Percentiles rank a stretch among this genome's conserved stretches.
These are phyloP conservation scores for Nematocida homosporus DNA, from an alignment of 371 early-diverging fungal species.

Conservation along the genomic window DNA sequence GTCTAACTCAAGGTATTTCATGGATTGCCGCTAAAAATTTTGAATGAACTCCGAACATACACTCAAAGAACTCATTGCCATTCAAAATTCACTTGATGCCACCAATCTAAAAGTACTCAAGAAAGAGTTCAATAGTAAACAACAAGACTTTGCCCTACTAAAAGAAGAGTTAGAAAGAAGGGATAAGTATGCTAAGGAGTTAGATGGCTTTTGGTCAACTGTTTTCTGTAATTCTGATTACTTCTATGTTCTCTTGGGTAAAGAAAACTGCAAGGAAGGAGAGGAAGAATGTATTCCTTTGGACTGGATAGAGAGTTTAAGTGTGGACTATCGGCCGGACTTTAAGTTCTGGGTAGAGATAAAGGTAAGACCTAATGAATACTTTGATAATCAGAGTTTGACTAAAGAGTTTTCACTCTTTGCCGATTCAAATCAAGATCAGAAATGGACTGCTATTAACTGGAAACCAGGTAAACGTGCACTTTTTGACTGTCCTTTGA, in stretches of 20 bases:
- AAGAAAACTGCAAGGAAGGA: constrained; percentile 2
- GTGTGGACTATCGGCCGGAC: constrained; percentile 55
- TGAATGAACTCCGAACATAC: constrained; percentile 30
- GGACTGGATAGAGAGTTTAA: constrained; percentile 54
- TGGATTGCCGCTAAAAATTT: constrained; percentile 34
- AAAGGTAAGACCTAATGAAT: constrained; percentile 55
- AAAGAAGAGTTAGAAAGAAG: constrained; percentile 29
- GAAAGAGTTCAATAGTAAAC: constrained; percentile 13
- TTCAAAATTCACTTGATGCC: constrained; percentile 25
- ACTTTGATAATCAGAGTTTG: constrained; percentile 52
- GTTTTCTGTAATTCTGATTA: constrained; percentile 21
- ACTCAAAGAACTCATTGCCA: constrained; percentile 32
- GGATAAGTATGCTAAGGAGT: constrained; percentile 5
- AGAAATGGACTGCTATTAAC: constrained; percentile 33
- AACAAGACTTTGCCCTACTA: constrained; percentile 11
- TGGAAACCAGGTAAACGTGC: constrained; percentile 54
- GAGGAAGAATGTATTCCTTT: background rate
- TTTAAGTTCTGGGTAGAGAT: constrained; percentile 55
- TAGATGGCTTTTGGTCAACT: constrained; percentile 41
- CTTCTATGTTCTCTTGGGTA: background rate
- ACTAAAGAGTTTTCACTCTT: constrained; percentile 56
- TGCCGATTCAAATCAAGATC: constrained; percentile 11
- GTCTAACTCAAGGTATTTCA: constrained; percentile 54
- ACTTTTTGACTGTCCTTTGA: constrained; percentile 8
- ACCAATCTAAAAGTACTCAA: constrained; percentile 28